A percentile compares a stretch with the other conserved stretches of the same genome.
These are phyloP conservation scores for Ogataea salicorniae DNA, from an alignment of 805 yeast genomes.

Conservation along the genomic window DNA sequence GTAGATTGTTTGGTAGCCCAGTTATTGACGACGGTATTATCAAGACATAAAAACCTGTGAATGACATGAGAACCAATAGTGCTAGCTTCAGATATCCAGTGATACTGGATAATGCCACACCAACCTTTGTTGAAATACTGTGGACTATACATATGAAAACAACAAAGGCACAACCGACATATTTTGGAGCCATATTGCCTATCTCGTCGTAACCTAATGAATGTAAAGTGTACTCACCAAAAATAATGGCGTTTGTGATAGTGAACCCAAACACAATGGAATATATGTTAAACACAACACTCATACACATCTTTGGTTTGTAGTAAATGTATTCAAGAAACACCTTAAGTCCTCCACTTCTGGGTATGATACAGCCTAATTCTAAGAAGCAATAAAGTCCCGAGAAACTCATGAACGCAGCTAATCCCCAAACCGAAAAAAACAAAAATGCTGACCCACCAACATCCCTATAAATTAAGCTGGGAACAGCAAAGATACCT, in stretches of 20 bases:
- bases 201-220: slow-evolving; percentile 38
- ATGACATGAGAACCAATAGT: slow-evolving; percentile 47
- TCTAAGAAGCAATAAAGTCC: slow-evolving; percentile 66
- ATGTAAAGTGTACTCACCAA: slow-evolving; percentile 48
- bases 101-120: slow-evolving; percentile 55
- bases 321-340: slow-evolving; percentile 64
- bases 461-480: slow-evolving; percentile 58
- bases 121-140: slow-evolving; percentile 54
- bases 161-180: slow-evolving; percentile 38
- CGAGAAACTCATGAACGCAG: slow-evolving; percentile 58
- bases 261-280: slow-evolving; percentile 48
- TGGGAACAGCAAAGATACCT: slow-evolving; percentile 71
- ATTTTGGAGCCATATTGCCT: slow-evolving; percentile 34
- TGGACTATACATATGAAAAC: slow-evolving; percentile 39
- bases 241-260: slow-evolving; percentile 46
- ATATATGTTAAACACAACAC: slow-evolving; percentile 43
- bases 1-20: slow-evolving; percentile 39
- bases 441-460: slow-evolving; percentile 64
- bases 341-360: slow-evolving; percentile 73
- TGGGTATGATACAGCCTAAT: slow-evolving; percentile 63
- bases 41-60: slow-evolving; percentile 56
- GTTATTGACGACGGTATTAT: slow-evolving; percentile 41
- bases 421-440: slow-evolving; percentile 56
- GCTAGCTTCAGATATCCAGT: slow-evolving; percentile 58
- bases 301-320: slow-evolving; percentile 49